Evolutionary conservation across 164 flowering plant species (phyloP), one percentile per base, ranked within the genome.

Genomic region (Cinnamomum chago): DNA sequence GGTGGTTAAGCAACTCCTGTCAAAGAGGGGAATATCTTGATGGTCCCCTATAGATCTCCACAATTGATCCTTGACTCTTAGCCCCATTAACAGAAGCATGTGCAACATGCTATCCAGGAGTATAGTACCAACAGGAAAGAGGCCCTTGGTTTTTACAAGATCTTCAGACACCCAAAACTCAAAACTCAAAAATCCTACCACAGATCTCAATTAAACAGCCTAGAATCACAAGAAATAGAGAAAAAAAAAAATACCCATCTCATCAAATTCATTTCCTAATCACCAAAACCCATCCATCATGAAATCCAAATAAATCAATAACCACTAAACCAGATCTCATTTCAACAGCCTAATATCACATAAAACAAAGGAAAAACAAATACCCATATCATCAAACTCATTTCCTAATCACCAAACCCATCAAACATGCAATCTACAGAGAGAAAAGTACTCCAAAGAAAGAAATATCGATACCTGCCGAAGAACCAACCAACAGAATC

Each of bases 401-500:
- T 12, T 24, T 50, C 35, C 66, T 40, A 52, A 23, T 18, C 50
- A 70, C 7, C 50, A 73, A 69, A 52, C 23, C 47, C 60, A 62
- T 66, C 14, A 27, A 67, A 9, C 67, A 52, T 50, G 7, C 10
- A 27, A 13, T 50, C 60, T 70, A 24, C 10, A 15, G 0, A 51
- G 2, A 58, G 33, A 30, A 30, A 12, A 40, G 3, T 3, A 27
- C 24, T 7, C 6, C 15, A 40, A 74, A 58, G 11, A 30, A 68
- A 68, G 22, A 50, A 67, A 70, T 69, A 50, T 22, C 12, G n/a
- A 72, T 84, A 91, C 92, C 96, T 76, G 96, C 96, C 77, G 93
- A 91, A 80, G 96, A 91, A 71, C 93, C 96, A 77, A 91, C 89
- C 83, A 90, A 79, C 75, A 89, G 72, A 71, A 91, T 84, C 83